Conservation (phyloP, 192 early-diverging fungal species). For the Coemansia sp. region DNA sequence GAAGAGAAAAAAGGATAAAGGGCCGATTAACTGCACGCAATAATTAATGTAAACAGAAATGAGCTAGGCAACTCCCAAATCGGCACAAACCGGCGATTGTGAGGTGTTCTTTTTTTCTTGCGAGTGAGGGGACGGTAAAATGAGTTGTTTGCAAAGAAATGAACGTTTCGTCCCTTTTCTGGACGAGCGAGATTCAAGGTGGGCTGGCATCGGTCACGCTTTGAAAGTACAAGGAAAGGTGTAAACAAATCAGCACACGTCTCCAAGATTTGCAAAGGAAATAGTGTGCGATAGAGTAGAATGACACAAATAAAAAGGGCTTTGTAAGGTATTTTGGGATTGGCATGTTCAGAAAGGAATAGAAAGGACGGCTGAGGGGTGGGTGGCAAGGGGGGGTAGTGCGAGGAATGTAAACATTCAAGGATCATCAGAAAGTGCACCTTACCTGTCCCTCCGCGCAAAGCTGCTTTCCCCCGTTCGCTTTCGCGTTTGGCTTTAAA, state of each 20-base stretch:
- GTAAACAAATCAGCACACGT: too few relatives aligned
- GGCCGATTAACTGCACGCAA: not conserved
- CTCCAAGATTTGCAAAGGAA: too few relatives aligned
- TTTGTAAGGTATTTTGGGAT: conserved; percentile 9
- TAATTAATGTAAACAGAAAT: conserved; percentile 1
- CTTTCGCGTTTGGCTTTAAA: too few relatives aligned
- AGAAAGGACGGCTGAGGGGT: not conserved
- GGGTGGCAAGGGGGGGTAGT: not conserved
- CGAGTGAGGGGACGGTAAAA: not conserved
- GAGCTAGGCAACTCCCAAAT: not conserved
- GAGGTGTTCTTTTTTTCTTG: not conserved
- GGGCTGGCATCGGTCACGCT: too few relatives aligned
- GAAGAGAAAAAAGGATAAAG: not conserved
- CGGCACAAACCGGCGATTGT: not conserved
- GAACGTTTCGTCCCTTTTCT: not conserved
- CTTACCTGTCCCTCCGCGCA: conserved; percentile 3
- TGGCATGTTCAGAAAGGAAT: not conserved
- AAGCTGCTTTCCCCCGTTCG: too few relatives aligned
- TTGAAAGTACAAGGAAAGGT: too few relatives aligned
- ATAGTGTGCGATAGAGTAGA: conserved; percentile 7
- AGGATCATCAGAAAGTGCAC: conserved; percentile 10
- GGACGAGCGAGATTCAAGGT: not conserved
- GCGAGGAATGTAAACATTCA: conserved; percentile 4
- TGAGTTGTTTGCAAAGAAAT: not conserved
- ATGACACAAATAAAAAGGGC: not conserved